These are phyloP conservation scores for Chiua virens DNA, from an alignment of 768 basidiomycete genomes.

Conservation along the genomic window DNA sequence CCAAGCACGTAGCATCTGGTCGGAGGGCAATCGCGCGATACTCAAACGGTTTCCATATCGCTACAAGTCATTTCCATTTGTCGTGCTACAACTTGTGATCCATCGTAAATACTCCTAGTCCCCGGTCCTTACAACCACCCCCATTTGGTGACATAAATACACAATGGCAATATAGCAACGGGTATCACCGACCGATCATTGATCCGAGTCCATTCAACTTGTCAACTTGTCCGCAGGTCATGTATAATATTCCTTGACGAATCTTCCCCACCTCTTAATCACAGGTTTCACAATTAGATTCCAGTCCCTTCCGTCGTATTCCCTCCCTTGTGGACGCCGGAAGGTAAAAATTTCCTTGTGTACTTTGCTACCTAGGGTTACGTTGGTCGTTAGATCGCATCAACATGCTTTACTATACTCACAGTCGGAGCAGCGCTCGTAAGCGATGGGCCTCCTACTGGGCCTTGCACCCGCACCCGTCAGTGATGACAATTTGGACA, in stretches of 20 bases:
- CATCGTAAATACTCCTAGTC: no score
- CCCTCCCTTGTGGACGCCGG: slow-evolving; percentile 49
- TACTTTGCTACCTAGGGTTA: slow-evolving; percentile 46
- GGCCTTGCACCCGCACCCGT: neutral
- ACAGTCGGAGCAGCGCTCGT: slow-evolving; percentile 45
- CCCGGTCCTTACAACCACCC: no score
- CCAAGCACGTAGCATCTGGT: no score
- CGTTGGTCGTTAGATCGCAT: slow-evolving; percentile 5
- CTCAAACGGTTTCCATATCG: no score
- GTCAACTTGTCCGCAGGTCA: no score
- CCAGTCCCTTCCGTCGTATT: slow-evolving; percentile 68
- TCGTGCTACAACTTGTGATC: no score
- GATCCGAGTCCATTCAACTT: no score
- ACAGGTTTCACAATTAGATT: slow-evolving; percentile 71
- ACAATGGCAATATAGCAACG: no score
- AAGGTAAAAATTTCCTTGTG: slow-evolving; percentile 86
- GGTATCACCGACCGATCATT: no score
- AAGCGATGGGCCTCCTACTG: slow-evolving; percentile 16
- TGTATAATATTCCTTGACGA: slow-evolving; percentile 41
- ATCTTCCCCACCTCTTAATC: slow-evolving; percentile 75
- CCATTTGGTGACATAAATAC: no score
- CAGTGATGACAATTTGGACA: slow-evolving; percentile 22
- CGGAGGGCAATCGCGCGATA: no score
- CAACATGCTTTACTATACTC: slow-evolving; percentile 14
- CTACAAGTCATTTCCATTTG: no score